phyloP scores from a whole-genome alignment of 2,329 filamentous ascomycete species.

The Xylaria sp. region DNA sequence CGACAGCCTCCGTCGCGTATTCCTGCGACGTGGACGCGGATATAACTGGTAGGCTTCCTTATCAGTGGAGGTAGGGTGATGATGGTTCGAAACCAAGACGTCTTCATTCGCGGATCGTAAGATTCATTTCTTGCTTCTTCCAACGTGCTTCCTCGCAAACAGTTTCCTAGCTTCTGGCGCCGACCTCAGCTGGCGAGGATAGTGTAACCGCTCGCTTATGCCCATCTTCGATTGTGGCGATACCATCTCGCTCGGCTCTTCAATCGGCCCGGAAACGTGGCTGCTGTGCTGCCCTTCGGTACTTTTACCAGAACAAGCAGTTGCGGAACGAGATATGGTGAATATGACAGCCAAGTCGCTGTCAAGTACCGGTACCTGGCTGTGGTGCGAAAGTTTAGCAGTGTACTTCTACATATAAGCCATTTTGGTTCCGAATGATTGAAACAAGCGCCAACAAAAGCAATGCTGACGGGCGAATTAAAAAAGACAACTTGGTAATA shows the following conservation, averaged over 20 bases:
- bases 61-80: constrained; percentile 5
- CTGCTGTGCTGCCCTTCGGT: constrained; percentile 4
- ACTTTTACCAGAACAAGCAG: constrained; percentile 15
- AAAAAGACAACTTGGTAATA: not conserved
- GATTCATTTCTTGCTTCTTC: constrained; percentile 14
- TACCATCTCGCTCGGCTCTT: constrained; percentile 2
- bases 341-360: constrained; percentile 1
- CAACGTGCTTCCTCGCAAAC: constrained; percentile 26
- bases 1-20: constrained; percentile 11
- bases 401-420: constrained; percentile 27
- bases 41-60: constrained; percentile 18
- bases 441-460: constrained; percentile 1
- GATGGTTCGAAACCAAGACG: constrained; percentile 8
- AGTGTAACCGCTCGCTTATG: constrained; percentile 10
- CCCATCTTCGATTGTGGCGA: not conserved
- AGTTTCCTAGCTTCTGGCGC: constrained; percentile 18
- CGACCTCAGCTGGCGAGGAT: constrained; percentile 16
- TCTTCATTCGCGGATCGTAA: constrained; percentile 16
- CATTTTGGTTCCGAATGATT: not conserved
- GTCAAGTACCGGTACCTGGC: constrained; percentile 13
- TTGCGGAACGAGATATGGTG: not conserved
- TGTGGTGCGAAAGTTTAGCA: not conserved
- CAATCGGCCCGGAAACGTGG: constrained; percentile 13
- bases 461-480: constrained; percentile 4
- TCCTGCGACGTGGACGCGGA: constrained; percentile 4